Percentiles rank a stretch among this genome's conserved stretches.
Conservation (phyloP, 805 yeast genomes). For the Kuraishia floccosa region DNA sequence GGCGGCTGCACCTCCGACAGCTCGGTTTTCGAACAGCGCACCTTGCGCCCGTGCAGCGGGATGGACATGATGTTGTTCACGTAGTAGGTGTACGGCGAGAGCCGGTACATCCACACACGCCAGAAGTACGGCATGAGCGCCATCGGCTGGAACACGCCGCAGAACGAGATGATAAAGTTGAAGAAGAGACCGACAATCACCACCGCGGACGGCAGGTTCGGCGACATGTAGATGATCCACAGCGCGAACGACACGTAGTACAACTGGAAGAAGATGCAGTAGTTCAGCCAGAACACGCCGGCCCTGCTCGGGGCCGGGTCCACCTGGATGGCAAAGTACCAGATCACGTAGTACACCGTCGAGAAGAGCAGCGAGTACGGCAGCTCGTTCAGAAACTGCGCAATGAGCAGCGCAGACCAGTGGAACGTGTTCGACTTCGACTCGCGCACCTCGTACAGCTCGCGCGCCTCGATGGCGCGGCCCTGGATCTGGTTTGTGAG, state of each 20-base stretch:
- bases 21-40: constrained; percentile 38
- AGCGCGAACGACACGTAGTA: constrained; percentile 39
- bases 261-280: constrained; percentile 27
- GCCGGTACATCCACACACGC: constrained; percentile 68
- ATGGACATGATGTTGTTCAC: constrained; percentile 36
- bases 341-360: constrained; percentile 19
- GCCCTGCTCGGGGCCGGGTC: constrained; percentile 25
- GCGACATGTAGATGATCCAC: constrained; percentile 45
- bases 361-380: constrained; percentile 40
- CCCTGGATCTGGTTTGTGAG: constrained; percentile 48
- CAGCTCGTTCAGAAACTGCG: constrained; percentile 39
- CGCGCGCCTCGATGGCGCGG: constrained; percentile 39
- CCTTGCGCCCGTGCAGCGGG: constrained; percentile 37
- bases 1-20: constrained; percentile 42
- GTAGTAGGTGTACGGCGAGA: constrained; percentile 64
- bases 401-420: constrained; percentile 48
- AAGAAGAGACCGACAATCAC: constrained; percentile 44
- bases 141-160: constrained; percentile 57
- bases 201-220: constrained; percentile 58
- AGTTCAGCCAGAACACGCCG: constrained; percentile 31
- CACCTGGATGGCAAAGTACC: constrained; percentile 8
- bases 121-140: constrained; percentile 66
- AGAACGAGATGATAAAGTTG: constrained; percentile 49
- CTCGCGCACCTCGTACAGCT: constrained; percentile 61
- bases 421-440: constrained; percentile 63